phyloP scores from a whole-genome alignment of 768 basidiomycete species.

The Stropharia rugosoannulata region DNA sequence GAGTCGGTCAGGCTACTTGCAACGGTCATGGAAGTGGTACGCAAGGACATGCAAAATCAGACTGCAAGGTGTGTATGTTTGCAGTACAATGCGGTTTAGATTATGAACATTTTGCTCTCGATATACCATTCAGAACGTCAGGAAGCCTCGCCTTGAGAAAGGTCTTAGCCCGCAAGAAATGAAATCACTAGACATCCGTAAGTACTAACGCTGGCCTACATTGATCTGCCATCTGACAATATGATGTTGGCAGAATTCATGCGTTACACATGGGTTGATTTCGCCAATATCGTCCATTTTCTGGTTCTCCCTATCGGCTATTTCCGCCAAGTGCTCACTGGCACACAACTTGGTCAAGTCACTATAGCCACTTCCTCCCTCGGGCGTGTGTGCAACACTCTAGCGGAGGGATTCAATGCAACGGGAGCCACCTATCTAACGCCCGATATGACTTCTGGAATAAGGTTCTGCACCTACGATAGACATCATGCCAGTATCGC shows the following conservation, averaged over 20 bases:
- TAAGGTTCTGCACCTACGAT: slow-evolving; percentile 51
- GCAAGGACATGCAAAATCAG: no score
- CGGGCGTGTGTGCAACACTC: slow-evolving; percentile 43
- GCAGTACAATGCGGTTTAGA: no score
- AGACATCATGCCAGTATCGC: slow-evolving; percentile 54
- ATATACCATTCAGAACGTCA: no score
- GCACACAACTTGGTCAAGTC: slow-evolving; percentile 48
- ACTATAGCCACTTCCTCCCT: slow-evolving; percentile 39
- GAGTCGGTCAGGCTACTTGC: no score
- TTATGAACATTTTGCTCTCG: no score
- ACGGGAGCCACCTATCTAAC: slow-evolving; percentile 57
- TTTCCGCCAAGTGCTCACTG: slow-evolving; percentile 49
- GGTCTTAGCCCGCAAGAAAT: not conserved
- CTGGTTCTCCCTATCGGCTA: slow-evolving; percentile 53
- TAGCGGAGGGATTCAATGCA: slow-evolving; percentile 44
- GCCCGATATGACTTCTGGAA: slow-evolving; percentile 46
- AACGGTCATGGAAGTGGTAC: no score
- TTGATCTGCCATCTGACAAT: no score
- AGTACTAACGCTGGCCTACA: not conserved
- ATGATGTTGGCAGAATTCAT: slow-evolving; percentile 36
- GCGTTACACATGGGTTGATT: slow-evolving; percentile 63
- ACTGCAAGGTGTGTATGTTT: no score
- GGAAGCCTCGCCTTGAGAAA: no score
- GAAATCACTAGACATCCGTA: not conserved
- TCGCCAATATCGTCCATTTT: slow-evolving; percentile 51